These are phyloP conservation scores for Peltaster fructicola DNA, from an alignment of 2,329 filamentous ascomycete genomes.

Conservation along the genomic window DNA sequence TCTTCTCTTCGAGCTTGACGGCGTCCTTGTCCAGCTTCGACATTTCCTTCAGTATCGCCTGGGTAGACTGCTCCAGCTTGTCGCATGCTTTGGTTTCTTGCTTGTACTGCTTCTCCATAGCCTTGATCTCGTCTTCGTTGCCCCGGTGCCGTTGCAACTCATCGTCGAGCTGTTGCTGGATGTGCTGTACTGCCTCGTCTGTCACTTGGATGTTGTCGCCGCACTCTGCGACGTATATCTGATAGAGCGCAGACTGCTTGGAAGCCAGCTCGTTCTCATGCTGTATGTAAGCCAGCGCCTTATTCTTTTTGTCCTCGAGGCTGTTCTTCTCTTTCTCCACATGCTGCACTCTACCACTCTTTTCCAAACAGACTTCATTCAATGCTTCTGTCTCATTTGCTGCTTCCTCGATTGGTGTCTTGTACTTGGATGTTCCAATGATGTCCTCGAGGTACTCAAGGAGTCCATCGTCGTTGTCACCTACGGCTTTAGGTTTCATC, in stretches of 20 bases:
- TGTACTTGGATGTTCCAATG: conserved; percentile 97
- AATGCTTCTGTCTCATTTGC: conserved; percentile 76
- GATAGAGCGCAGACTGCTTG: conserved; percentile 84
- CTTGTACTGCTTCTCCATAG: conserved; percentile 70
- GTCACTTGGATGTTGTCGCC: conserved; percentile 77
- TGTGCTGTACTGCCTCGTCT: conserved; percentile 75
- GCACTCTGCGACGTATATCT: conserved; percentile 78
- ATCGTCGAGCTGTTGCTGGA: conserved; percentile 68
- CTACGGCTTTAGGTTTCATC: conserved; percentile 93
- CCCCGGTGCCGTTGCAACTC: conserved; percentile 88
- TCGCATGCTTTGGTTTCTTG: conserved; percentile 72
- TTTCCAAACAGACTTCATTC: conserved; percentile 89
- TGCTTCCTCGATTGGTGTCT: conserved; percentile 87
- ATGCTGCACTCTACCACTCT: conserved; percentile 86
- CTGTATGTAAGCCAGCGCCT: conserved; percentile 69
- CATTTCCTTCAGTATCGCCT: conserved; percentile 67
- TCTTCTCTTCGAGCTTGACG: conserved; percentile 96
- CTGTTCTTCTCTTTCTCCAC: conserved; percentile 92
- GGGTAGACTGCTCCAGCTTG: conserved; percentile 61
- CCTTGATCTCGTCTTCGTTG: conserved; percentile 76
- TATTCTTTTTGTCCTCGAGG: conserved; percentile 92
- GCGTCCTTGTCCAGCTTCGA: conserved; percentile 88
- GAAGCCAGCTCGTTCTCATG: conserved; percentile 84
- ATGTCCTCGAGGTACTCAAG: conserved; percentile 97
- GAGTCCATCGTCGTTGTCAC: conserved; percentile 89